phyloP scores from a whole-genome alignment of 2,329 filamentous ascomycete genomes.

The Byssothecium circinans region DNA sequence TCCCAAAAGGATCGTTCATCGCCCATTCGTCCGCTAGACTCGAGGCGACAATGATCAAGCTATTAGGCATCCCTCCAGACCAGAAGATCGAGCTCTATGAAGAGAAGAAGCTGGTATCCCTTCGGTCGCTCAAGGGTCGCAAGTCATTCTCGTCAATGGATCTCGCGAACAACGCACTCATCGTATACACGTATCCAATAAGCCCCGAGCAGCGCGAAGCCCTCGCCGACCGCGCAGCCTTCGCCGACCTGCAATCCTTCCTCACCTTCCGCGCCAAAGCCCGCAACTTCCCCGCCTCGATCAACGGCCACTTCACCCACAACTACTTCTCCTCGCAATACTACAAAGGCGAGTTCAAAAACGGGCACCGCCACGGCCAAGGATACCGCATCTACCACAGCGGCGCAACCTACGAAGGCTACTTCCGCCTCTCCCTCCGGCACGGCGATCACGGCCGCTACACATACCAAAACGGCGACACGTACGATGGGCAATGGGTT shows the following conservation, averaged over 20 bases:
- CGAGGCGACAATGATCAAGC: slow-evolving; percentile 34
- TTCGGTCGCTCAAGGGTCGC: slow-evolving; percentile 31
- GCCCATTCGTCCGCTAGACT: slow-evolving; percentile 35
- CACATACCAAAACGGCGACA: slow-evolving; percentile 66
- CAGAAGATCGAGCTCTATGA: slow-evolving; percentile 55
- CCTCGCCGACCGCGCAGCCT: slow-evolving; percentile 37
- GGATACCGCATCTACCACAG: slow-evolving; percentile 57
- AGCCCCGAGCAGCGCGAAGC: slow-evolving; percentile 31
- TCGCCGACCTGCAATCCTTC: slow-evolving; percentile 45
- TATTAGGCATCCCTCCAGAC: slow-evolving; percentile 33
- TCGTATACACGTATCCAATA: slow-evolving; percentile 34
- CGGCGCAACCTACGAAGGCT: slow-evolving; percentile 59
- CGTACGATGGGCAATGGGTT: slow-evolving; percentile 59
- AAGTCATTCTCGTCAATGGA: slow-evolving; percentile 38
- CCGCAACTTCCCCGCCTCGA: slow-evolving; percentile 48
- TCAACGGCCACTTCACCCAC: slow-evolving; percentile 52
- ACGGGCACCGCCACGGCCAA: slow-evolving; percentile 55
- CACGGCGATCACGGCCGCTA: slow-evolving; percentile 58
- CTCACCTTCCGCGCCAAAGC: slow-evolving; percentile 45
- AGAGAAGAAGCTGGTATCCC: slow-evolving; percentile 42
- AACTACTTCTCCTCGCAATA: slow-evolving; percentile 59
- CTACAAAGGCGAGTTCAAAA: slow-evolving; percentile 56
- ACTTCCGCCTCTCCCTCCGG: slow-evolving; percentile 56
- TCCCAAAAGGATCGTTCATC: slow-evolving; percentile 37
- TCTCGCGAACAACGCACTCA: slow-evolving; percentile 35